Conservation (phyloP, 805 yeast genomes). For the Komagataella ulmi region DNA sequence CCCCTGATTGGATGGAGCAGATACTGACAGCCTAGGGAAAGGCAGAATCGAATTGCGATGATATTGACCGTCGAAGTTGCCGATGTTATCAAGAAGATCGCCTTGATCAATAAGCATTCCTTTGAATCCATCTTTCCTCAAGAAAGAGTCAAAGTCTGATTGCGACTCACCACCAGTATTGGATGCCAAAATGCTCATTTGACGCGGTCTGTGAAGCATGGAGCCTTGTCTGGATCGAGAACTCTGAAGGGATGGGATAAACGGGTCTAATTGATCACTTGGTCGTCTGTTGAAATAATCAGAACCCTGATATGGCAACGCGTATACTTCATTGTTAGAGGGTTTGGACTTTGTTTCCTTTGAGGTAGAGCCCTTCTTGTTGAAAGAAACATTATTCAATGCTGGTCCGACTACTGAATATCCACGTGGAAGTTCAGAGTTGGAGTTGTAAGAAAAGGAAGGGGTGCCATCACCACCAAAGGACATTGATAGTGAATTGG, state of each 20-base stretch:
- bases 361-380: not conserved
- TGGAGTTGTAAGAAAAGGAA: not conserved
- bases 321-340: not conserved
- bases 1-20: not conserved
- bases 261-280: slow-evolving; percentile 38
- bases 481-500: not conserved
- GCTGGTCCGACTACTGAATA: not conserved
- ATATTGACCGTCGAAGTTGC: not conserved
- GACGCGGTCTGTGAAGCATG: slow-evolving; percentile 14
- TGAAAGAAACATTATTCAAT: not conserved
- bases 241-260: slow-evolving; percentile 18
- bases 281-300: slow-evolving; percentile 21
- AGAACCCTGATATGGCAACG: not conserved
- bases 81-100: slow-evolving; percentile 13
- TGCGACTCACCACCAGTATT: slow-evolving; percentile 12
- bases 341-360: not conserved
- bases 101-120: slow-evolving; percentile 13
- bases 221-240: slow-evolving; percentile 13
- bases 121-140: slow-evolving; percentile 20
- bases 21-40: not conserved
- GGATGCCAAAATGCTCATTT: slow-evolving; percentile 17
- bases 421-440: not conserved
- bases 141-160: slow-evolving; percentile 20
- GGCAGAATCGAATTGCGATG: not conserved
- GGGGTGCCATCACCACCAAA: not conserved